phyloP scores from a whole-genome alignment of 2,329 filamentous ascomycete genomes.

The Curvularia sp. region DNA sequence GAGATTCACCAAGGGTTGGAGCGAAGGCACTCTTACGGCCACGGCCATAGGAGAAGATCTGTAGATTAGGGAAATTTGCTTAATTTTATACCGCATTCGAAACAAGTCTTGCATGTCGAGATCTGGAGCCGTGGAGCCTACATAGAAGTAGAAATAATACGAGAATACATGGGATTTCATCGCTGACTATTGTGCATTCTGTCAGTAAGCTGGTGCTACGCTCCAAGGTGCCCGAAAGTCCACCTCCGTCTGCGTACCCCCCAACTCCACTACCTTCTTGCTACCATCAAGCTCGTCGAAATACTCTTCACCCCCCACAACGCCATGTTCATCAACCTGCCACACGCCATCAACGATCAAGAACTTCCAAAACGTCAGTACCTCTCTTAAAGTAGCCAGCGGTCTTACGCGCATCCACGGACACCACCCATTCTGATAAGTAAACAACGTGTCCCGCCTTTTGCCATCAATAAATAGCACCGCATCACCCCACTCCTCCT shows the following conservation, averaged over 20 bases:
- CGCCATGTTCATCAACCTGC: slow-evolving; percentile 11
- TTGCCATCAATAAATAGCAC: slow-evolving; percentile 12
- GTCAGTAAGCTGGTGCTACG: slow-evolving; percentile 9
- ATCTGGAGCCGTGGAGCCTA: background rate
- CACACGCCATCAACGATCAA: slow-evolving; percentile 9
- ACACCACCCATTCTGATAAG: slow-evolving; percentile 13
- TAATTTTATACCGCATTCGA: too few species aligned
- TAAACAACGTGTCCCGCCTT: slow-evolving; percentile 7
- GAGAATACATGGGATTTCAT: slow-evolving; percentile 4
- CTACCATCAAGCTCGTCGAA: slow-evolving; percentile 5
- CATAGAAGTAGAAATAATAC: background rate
- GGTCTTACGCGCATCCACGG: slow-evolving; percentile 11
- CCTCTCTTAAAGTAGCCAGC: slow-evolving; percentile 12
- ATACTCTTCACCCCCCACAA: slow-evolving; percentile 5
- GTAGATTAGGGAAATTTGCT: too few species aligned
- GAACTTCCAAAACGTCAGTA: slow-evolving; percentile 14
- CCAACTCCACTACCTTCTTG: slow-evolving; percentile 6
- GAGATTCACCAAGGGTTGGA: too few species aligned
- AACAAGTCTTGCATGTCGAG: too few species aligned
- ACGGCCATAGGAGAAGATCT: too few species aligned
- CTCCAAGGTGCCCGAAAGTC: slow-evolving; percentile 10
- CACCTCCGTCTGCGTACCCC: slow-evolving; percentile 7
- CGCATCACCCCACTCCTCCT: slow-evolving; percentile 11
- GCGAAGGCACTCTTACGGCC: too few species aligned
- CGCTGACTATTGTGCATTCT: slow-evolving; percentile 8